Evolutionary conservation across 164 flowering plant genomes (phyloP).

Genomic region (Chimonanthus praecox): DNA sequence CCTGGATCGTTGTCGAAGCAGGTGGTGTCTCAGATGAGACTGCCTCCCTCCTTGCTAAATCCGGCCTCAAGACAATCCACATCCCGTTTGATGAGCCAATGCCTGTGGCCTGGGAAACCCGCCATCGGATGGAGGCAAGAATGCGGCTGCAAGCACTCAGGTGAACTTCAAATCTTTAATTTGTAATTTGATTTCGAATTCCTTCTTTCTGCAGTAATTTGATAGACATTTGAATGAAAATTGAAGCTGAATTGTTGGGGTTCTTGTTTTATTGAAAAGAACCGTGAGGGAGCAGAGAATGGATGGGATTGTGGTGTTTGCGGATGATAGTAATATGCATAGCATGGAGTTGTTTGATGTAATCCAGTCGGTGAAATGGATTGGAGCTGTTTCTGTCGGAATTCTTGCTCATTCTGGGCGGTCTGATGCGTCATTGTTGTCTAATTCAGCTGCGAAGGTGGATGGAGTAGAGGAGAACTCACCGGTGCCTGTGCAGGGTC

Average conservation of each 20-base stretch:
- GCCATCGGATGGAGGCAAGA: slow-evolving; percentile 59
- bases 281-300: slow-evolving; percentile 63
- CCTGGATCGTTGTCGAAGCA: slow-evolving; percentile 94
- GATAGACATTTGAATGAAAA: background rate
- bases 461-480: slow-evolving; percentile 29
- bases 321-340: slow-evolving; percentile 94
- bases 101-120: slow-evolving; percentile 70
- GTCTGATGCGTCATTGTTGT: slow-evolving; percentile 11
- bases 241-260: background rate
- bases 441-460: background rate
- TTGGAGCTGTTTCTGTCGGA: slow-evolving; percentile 91
- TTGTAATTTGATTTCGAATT: slow-evolving; percentile 7
- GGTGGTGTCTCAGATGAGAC: slow-evolving; percentile 84
- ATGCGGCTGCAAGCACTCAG: slow-evolving; percentile 84
- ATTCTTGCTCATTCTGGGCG: slow-evolving; percentile 64
- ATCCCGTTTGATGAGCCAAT: slow-evolving; percentile 53
- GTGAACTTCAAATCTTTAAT: slow-evolving; percentile 22
- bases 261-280: slow-evolving; percentile 32
- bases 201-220: background rate
- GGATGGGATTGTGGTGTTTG: slow-evolving; percentile 94
- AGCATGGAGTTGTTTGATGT: slow-evolving; percentile 93
- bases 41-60: slow-evolving; percentile 46
- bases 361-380: slow-evolving; percentile 78
- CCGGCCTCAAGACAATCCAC: slow-evolving; percentile 51
- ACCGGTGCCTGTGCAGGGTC: slow-evolving; percentile 81